Evolutionary conservation across 1,284 basidiomycete species (phyloP).

Genomic region (Puccinia horiana): DNA sequence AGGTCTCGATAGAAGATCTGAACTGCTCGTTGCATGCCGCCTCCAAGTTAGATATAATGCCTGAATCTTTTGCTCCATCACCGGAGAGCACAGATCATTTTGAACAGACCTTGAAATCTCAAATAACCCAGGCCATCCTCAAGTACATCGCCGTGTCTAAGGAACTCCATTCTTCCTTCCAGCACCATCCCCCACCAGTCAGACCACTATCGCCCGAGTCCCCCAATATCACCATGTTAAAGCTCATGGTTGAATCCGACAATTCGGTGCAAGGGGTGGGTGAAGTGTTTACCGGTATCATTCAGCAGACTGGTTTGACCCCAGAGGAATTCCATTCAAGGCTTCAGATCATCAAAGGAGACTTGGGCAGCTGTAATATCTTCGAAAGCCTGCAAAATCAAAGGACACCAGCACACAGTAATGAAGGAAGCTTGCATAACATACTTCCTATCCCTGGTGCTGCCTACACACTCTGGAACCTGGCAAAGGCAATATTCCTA

Average conservation of each 20-base stretch:
- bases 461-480: constrained; percentile 5
- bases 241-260: background rate
- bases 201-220: background rate
- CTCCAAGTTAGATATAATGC: background rate
- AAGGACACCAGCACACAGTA: background rate
- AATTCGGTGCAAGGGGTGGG: constrained; percentile 1
- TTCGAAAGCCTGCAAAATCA: background rate
- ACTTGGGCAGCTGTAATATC: background rate
- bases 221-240: background rate
- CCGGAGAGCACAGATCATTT: background rate
- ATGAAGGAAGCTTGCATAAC: background rate
- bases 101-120: background rate
- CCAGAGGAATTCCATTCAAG: background rate
- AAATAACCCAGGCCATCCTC: background rate
- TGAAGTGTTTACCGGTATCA: background rate
- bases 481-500: background rate
- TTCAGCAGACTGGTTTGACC: background rate
- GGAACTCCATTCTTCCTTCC: background rate
- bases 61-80: background rate
- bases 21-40: background rate
- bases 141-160: background rate
- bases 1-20: background rate
- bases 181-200: background rate
- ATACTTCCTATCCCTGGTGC: background rate
- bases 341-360: background rate